Conservation (phyloP, 108 stramenopile genomes). For the Aurantiochytrium sp. region DNA sequence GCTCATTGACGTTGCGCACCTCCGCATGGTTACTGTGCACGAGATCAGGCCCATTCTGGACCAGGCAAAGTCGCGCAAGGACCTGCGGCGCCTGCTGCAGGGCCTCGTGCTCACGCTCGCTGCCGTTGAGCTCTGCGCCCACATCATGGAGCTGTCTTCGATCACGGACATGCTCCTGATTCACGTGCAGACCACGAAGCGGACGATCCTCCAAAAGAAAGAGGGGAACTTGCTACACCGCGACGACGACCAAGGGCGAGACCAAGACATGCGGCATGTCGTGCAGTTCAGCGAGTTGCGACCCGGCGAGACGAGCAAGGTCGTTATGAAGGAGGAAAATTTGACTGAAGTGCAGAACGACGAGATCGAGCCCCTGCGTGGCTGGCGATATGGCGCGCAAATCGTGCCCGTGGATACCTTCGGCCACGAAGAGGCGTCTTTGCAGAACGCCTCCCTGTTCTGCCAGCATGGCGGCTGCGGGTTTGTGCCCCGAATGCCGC, state of each 20-base stretch:
- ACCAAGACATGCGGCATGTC: slow-evolving; percentile 5
- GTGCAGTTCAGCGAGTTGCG: slow-evolving; percentile 30
- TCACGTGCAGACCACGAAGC: slow-evolving; percentile 11
- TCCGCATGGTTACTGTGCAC: slow-evolving; percentile 10
- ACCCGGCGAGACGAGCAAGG: neutral
- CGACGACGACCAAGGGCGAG: neutral
- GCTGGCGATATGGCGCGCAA: slow-evolving; percentile 15
- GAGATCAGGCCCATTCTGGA: slow-evolving; percentile 3
- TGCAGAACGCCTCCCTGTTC: neutral
- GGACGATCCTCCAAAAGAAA: neutral
- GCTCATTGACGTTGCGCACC: neutral
- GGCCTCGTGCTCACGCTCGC: neutral
- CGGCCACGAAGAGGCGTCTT: neutral
- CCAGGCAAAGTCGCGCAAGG: neutral
- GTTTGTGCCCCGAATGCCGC: slow-evolving; percentile 2
- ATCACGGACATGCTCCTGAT: slow-evolving; percentile 19
- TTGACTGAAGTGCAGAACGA: neutral
- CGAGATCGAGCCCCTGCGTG: slow-evolving; percentile 6
- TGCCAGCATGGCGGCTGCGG: neutral
- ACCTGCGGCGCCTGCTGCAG: neutral
- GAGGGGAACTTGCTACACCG: neutral
- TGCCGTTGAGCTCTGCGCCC: neutral
- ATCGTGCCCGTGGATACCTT: neutral
- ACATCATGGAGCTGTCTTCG: slow-evolving; percentile 27
- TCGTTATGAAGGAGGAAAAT: neutral